Base-by-base conservation (phyloP, 2,329 filamentous ascomycete genomes). In the Mycosphaerelloides madeirae region DNA sequence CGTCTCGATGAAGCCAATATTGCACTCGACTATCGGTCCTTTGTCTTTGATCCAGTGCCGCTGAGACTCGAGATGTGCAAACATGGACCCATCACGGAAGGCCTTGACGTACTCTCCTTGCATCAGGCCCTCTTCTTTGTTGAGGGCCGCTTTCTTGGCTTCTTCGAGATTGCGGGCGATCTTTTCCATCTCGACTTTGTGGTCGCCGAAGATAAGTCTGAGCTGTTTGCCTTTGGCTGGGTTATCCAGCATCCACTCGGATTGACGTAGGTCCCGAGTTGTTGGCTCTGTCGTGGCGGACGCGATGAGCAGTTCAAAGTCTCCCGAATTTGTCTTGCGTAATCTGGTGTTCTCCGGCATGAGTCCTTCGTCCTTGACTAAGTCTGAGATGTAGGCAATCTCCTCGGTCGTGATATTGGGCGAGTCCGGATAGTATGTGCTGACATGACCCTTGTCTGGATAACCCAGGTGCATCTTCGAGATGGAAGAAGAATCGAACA, bases 1-100 rank as follows among this genome's bases (percentile, higher is more conserved):
- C 0, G 75, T 75, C 58, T 78, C 74, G 42, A 78, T 69, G 57
- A 78, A 78, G 6, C 74, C 75, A 47, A 78, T 70, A 37, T 76
- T 73, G 33, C 33, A 35, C 60, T 77, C 76, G 3, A 78, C 75
- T 39, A 65, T 62, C 0, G 75, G 69, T 3, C 70, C 65, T 49
- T 72, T 75, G 55, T 79, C 74, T 37, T 68, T 66, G 37, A 78
- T 76, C 76, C 76, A 79, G 15, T 67, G 68, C 19, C 69, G 65
- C 53, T 77, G 74, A 29, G 72, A 71, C 38, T 74, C 67, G 49
- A 73, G 71, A 61, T 73, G 76, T 1, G 72, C 67, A 36, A 73
- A 62, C 47, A 77, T 63, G 3, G 72, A 72, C 8, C 75, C 75
- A 6, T 72, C 73, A 13, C 65, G 57, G 62, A 77, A 78, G 29